Conservation (phyloP, 352 stramenopile species). For the Phytophthora sansomeana region DNA sequence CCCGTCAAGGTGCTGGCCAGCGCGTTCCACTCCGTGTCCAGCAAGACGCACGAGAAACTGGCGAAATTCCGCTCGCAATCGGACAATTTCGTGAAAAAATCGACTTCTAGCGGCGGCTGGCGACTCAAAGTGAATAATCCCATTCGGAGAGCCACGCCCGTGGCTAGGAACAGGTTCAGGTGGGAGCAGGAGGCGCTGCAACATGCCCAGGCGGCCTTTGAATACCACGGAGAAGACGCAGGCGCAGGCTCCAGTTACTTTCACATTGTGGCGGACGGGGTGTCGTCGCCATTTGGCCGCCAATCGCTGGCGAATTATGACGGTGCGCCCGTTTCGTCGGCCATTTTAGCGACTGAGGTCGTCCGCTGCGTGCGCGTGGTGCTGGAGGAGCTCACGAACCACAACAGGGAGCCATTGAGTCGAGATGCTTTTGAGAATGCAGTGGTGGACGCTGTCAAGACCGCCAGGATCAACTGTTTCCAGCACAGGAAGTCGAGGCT, state of each 20-base stretch:
- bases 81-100: conserved; percentile 50
- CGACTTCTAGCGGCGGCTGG: conserved; percentile 2
- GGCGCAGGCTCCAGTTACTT: conserved; percentile 63
- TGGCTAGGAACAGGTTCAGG: conserved; percentile 23
- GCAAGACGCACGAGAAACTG: conserved; percentile 43
- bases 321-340: conserved; percentile 57
- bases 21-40: conserved; percentile 55
- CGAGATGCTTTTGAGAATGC: conserved; percentile 52
- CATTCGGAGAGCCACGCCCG: conserved; percentile 24
- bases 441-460: conserved; percentile 63
- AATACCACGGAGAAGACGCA: conserved; percentile 79
- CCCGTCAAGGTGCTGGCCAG: conserved; percentile 47
- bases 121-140: conserved; percentile 41
- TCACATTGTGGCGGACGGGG: conserved; percentile 83
- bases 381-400: conserved; percentile 66
- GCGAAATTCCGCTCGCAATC: conserved; percentile 54
- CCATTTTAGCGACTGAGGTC: conserved; percentile 61
- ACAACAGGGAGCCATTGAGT: conserved; percentile 54
- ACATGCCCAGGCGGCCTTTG: conserved; percentile 52
- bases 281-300: conserved; percentile 68
- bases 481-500: conserved; percentile 65
- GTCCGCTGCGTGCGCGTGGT: conserved; percentile 55
- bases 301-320: conserved; percentile 36
- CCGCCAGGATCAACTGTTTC: conserved; percentile 66
- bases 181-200: conserved; percentile 50